Evolutionary conservation across 2,329 filamentous ascomycete species (phyloP).

Genomic region (Penicillium sp.): DNA sequence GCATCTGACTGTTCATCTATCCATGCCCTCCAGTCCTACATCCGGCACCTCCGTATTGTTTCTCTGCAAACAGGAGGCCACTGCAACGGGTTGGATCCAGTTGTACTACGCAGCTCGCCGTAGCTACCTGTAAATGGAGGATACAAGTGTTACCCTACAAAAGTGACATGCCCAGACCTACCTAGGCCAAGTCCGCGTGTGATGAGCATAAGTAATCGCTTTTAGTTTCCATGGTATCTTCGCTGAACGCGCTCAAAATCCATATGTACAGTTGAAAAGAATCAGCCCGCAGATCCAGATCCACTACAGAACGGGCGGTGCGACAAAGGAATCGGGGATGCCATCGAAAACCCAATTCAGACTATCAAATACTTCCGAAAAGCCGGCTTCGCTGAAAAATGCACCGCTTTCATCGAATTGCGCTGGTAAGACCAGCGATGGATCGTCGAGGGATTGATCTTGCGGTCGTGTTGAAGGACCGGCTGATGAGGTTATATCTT

Average conservation of each 20-base stretch:
- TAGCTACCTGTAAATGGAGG: too few relatives aligned
- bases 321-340: slow-evolving; percentile 65
- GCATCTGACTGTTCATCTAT: too few relatives aligned
- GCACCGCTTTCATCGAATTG: slow-evolving; percentile 42
- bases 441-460: slow-evolving; percentile 35
- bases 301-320: slow-evolving; percentile 38
- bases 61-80: too few relatives aligned
- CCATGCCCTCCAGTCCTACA: too few relatives aligned
- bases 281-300: not conserved
- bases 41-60: too few relatives aligned
- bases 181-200: too few relatives aligned
- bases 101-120: too few relatives aligned
- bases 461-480: slow-evolving; percentile 34
- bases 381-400: slow-evolving; percentile 52
- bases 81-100: too few relatives aligned
- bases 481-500: slow-evolving; percentile 36
- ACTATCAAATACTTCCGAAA: slow-evolving; percentile 80
- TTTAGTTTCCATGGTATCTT: slow-evolving; percentile 17
- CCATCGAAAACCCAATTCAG: slow-evolving; percentile 92
- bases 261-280: not conserved
- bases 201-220: not conserved
- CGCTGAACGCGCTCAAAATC: slow-evolving; percentile 7
- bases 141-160: too few relatives aligned
- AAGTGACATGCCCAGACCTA: too few relatives aligned
- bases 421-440: slow-evolving; percentile 36